phyloP scores from a whole-genome alignment of 2,329 filamentous ascomycete genomes.

The Pseudogymnoascus sp. region DNA sequence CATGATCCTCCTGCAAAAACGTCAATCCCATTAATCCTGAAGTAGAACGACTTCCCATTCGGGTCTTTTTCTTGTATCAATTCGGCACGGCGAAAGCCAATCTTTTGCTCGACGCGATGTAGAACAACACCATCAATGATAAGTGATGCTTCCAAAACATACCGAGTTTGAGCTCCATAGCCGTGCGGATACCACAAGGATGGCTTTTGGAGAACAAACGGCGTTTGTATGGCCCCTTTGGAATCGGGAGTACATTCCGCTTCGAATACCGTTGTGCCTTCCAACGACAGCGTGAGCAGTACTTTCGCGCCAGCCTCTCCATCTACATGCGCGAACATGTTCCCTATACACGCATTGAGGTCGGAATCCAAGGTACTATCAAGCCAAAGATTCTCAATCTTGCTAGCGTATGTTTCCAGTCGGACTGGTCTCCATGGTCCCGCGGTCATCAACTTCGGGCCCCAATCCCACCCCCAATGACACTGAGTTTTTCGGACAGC shows the following conservation, averaged over 20 bases:
- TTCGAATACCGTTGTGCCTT: conserved; percentile 36
- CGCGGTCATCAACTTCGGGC: conserved; percentile 54
- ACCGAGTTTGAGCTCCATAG: conserved; percentile 68
- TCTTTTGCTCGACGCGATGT: conserved; percentile 34
- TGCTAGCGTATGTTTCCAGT: conserved; percentile 56
- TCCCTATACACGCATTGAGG: conserved; percentile 35
- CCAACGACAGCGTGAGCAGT: conserved; percentile 24
- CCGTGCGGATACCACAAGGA: conserved; percentile 70
- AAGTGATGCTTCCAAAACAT: conserved; percentile 57
- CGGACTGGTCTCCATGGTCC: conserved; percentile 62
- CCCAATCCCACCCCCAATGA: conserved; percentile 66
- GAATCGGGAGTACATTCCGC: conserved; percentile 44
- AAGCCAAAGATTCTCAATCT: conserved; percentile 53
- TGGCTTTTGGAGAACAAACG: conserved; percentile 50
- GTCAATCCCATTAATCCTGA: conserved; percentile 59
- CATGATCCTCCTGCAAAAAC: conserved; percentile 54
- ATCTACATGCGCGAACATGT: conserved; percentile 34
- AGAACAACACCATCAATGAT: conserved; percentile 35
- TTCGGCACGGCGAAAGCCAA: conserved; percentile 49
- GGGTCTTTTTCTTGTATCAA: conserved; percentile 38
- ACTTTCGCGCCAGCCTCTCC: conserved; percentile 30
- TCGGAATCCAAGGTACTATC: conserved; percentile 27
- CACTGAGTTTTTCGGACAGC: conserved; percentile 62
- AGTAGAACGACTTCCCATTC: conserved; percentile 57
- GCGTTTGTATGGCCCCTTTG: conserved; percentile 33